Base-by-base conservation (phyloP, 1,284 basidiomycete species). In the Sanghuangporus baumii region DNA sequence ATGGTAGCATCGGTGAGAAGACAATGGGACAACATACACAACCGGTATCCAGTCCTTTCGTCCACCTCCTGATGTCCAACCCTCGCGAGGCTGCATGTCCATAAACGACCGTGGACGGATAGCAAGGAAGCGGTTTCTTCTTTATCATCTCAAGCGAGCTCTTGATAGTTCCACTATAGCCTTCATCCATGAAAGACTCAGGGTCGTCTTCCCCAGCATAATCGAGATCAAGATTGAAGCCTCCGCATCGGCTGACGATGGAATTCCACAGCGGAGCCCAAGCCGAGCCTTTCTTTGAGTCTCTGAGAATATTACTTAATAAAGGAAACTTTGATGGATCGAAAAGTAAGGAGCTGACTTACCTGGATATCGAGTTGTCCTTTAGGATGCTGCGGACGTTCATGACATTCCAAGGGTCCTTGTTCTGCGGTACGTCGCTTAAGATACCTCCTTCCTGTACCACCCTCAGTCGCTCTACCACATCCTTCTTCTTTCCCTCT, bases 61-160 rank as follows among this genome's bases (percentile, higher is more conserved):
- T 84, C 87, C 89, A 94, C 36, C 87, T 79, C 66, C 89, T 87
- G 67, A 92, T 74, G 70, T 94, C 90, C 8, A 94, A 77, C 16
- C 89, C 89, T 20, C 89, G 78, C 2, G 80, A 76, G 3, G 93
- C 92, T 6, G 89, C 81, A 70, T 94, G 93, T 0, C 92, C 93
- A 71, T 94, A 95, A 7, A 95, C 75, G n/a, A 93, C 84, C 31
- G 83, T 89, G 0, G 86, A 80, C 3, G 92, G 90, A 67, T 84
- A 82, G 70, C 93, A 94, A 3, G 82, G 82, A 7, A 88, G 70
- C 67, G 18, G 67, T 65, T 50, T 66, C 65, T 41, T 36, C 55
- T 57, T 66, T 52, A 23, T 9, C 12, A 26, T 51, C 14, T 23
- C 12, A 23, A 26, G 18, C 23, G 48, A 20, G 2, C 26, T 54